These are phyloP conservation scores for Casaregolazyma suthepensis DNA, from an alignment of 1,139 yeast genomes.

Conservation along the genomic window DNA sequence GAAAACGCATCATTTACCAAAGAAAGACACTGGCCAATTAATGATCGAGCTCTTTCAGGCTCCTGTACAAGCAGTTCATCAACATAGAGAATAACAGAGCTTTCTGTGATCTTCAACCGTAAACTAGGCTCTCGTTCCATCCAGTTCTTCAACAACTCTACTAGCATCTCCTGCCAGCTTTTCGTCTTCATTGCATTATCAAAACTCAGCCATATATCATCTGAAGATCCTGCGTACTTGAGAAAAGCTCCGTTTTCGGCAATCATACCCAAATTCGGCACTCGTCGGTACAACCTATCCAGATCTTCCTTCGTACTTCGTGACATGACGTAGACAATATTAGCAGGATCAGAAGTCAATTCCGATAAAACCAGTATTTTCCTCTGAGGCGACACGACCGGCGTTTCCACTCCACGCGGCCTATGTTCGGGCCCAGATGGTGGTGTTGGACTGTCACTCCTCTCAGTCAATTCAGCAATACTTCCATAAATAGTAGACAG, in stretches of 20 bases:
- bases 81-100: slow-evolving; percentile 61
- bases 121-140: slow-evolving; percentile 80
- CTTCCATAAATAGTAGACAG: slow-evolving; percentile 1
- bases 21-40: slow-evolving; percentile 80
- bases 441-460: neutral
- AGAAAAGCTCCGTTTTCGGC: slow-evolving; percentile 85
- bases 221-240: slow-evolving; percentile 32
- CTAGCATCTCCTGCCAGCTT: slow-evolving; percentile 58
- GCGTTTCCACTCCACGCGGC: slow-evolving; percentile 4
- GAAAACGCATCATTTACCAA: slow-evolving; percentile 75
- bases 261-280: slow-evolving; percentile 68
- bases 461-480: slow-evolving; percentile 1
- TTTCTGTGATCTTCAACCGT: slow-evolving; percentile 63
- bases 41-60: slow-evolving; percentile 55
- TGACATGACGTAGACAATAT: slow-evolving; percentile 67
- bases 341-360: slow-evolving; percentile 47
- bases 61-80: slow-evolving; percentile 46
- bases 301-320: slow-evolving; percentile 57
- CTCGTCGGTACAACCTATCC: slow-evolving; percentile 61
- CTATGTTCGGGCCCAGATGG: neutral
- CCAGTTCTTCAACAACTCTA: slow-evolving; percentile 56
- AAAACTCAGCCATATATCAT: slow-evolving; percentile 58
- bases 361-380: slow-evolving; percentile 37
- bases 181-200: slow-evolving; percentile 46
- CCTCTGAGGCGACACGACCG: slow-evolving; percentile 30